phyloP scores from a whole-genome alignment of 768 basidiomycete genomes.

The Mycena amicta region DNA sequence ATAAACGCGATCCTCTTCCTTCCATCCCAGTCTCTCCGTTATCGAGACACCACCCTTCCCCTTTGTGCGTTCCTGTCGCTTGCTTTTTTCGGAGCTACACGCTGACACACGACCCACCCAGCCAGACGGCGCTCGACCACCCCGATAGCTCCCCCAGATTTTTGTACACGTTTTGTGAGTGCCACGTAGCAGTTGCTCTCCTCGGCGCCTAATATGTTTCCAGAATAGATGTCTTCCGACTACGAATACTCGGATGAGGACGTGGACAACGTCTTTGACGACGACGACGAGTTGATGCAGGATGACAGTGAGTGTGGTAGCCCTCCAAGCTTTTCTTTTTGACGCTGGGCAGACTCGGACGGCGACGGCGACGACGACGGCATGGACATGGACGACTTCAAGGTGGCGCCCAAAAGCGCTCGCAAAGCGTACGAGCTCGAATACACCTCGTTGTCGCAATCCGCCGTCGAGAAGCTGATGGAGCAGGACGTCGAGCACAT shows the following conservation, averaged over 20 bases:
- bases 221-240: constrained; percentile 20
- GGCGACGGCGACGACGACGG: constrained; percentile 55
- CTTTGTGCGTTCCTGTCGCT: neutral
- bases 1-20: too few relatives aligned
- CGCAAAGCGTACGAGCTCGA: constrained; percentile 83
- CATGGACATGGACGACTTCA: constrained; percentile 76
- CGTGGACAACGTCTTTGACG: constrained; percentile 21
- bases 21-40: neutral
- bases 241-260: constrained; percentile 22
- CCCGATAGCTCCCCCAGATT: too few relatives aligned
- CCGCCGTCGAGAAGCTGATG: constrained; percentile 79
- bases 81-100: neutral
- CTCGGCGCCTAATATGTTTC: neutral
- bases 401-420: constrained; percentile 53
- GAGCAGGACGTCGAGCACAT: constrained; percentile 82
- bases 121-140: too few relatives aligned
- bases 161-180: too few relatives aligned
- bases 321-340: too few relatives aligned
- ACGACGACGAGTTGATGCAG: constrained; percentile 19
- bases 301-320: constrained; percentile 16
- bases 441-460: constrained; percentile 73
- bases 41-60: neutral
- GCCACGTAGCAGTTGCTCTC: neutral
- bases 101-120: too few relatives aligned
- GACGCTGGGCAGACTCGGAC: constrained; percentile 25